Conservation (phyloP, 176 grass and related monocot genomes). For the Eragrostis curvula region DNA sequence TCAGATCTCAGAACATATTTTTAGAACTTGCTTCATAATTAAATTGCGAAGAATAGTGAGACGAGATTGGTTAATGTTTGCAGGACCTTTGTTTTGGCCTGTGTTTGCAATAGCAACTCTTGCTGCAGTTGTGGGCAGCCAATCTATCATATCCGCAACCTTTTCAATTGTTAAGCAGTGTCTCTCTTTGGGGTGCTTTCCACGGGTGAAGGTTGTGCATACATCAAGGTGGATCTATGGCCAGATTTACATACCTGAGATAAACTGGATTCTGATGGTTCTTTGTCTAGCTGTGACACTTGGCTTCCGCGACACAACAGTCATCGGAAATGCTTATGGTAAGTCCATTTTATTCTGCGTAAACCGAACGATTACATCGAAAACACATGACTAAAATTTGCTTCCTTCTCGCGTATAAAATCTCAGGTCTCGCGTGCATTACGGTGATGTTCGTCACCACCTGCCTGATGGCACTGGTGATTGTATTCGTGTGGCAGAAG, state of each 20-base stretch:
- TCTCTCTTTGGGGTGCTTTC: constrained; percentile 76
- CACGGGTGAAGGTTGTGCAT: constrained; percentile 75
- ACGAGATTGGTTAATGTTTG: constrained; percentile 32
- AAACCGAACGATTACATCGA: neutral
- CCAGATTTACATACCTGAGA: constrained; percentile 89
- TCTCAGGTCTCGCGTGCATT: constrained; percentile 70
- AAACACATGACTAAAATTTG: constrained; percentile 14
- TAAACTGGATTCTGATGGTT: constrained; percentile 84
- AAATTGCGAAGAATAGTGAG: neutral
- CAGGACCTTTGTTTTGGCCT: constrained; percentile 77
- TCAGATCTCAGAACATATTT: constrained; percentile 12
- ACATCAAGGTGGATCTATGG: constrained; percentile 83
- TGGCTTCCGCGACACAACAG: constrained; percentile 59
- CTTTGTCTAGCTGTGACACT: constrained; percentile 67
- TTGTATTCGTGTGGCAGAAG: constrained; percentile 78
- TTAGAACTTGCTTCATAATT: neutral
- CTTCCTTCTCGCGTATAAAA: constrained; percentile 7
- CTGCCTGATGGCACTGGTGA: constrained; percentile 68
- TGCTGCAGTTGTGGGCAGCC: constrained; percentile 75
- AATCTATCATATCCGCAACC: constrained; percentile 80
- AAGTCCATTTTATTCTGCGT: constrained; percentile 38
- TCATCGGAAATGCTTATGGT: constrained; percentile 88
- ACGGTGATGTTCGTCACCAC: constrained; percentile 76
- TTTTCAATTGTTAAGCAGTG: constrained; percentile 87
- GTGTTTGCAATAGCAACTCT: constrained; percentile 74